Percentiles rank a stretch among this genome's conserved stretches.
Conservation (phyloP, 164 flowering plant genomes). For the Vitis riparia region DNA sequence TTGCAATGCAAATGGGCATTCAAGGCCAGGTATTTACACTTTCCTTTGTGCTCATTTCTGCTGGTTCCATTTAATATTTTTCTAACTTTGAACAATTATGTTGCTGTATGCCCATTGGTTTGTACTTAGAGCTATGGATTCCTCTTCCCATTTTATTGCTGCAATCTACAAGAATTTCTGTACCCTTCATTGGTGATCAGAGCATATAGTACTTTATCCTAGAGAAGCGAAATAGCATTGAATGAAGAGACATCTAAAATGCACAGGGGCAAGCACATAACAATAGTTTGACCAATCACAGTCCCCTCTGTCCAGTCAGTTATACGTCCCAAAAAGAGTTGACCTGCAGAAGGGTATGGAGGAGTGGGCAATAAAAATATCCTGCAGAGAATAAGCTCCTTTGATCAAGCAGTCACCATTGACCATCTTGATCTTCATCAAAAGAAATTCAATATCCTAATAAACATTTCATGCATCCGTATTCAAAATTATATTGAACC, state of each 20-base stretch:
- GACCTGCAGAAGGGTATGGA: too few relatives aligned
- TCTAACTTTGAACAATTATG: neutral
- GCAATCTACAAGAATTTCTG: neutral
- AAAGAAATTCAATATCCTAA: too few relatives aligned
- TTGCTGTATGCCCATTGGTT: neutral
- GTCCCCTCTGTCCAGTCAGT: too few relatives aligned
- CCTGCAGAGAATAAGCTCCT: too few relatives aligned
- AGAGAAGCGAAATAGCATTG: neutral
- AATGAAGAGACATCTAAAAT: neutral
- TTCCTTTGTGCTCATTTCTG: neutral
- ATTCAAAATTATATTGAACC: too few relatives aligned
- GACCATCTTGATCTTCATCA: too few relatives aligned
- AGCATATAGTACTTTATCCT: neutral
- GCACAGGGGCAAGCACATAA: neutral
- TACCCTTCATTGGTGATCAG: neutral
- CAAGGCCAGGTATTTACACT: slow-evolving; percentile 77
- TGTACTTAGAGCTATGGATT: neutral
- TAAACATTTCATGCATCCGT: too few relatives aligned
- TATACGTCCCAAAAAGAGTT: too few relatives aligned
- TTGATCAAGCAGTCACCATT: too few relatives aligned
- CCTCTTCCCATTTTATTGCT: too few relatives aligned
- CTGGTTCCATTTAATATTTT: neutral
- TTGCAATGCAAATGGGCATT: slow-evolving; percentile 97
- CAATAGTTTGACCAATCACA: too few relatives aligned
- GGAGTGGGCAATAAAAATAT: too few relatives aligned